Conservation (phyloP, 768 basidiomycete genomes). For the Lentinula aciculospora region DNA sequence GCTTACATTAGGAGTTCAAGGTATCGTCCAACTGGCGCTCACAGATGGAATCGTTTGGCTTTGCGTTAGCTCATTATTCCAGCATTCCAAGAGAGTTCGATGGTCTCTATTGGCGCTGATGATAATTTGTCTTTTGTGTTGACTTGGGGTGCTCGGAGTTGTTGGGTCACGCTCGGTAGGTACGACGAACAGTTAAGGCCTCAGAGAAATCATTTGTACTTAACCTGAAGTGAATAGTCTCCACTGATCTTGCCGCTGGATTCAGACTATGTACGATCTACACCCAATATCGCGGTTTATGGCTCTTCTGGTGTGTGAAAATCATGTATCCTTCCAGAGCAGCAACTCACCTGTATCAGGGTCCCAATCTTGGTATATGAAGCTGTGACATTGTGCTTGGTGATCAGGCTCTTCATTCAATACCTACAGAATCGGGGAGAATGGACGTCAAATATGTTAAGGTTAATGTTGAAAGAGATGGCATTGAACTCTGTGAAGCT, state of each 20-base stretch:
- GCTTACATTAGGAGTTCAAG: not conserved
- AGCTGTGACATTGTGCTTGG: not conserved
- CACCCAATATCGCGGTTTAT: not conserved
- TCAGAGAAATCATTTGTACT: not conserved
- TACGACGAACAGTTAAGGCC: not conserved
- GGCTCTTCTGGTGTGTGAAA: not conserved
- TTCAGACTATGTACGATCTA: not conserved
- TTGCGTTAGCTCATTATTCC: not conserved
- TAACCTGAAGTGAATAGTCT: not conserved
- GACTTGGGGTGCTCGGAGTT: not conserved
- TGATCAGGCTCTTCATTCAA: not conserved
- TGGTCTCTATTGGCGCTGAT: not conserved
- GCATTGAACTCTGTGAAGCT: not conserved
- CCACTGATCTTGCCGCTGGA: not conserved
- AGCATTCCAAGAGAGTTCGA: not conserved
- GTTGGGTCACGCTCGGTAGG: not conserved
- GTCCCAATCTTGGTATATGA: constrained; percentile 1
- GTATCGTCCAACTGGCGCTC: not conserved
- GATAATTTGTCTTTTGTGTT: not conserved
- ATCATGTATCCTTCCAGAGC: too few species aligned
- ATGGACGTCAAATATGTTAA: not conserved
- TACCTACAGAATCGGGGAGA: not conserved
- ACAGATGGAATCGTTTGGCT: constrained; percentile 2
- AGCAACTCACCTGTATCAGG: too few species aligned
- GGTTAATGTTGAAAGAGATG: not conserved